Percentiles rank a stretch among this genome's conserved stretches.
Conservation (phyloP, 108 stramenopile genomes). For the Cyclotella kingstonii region DNA sequence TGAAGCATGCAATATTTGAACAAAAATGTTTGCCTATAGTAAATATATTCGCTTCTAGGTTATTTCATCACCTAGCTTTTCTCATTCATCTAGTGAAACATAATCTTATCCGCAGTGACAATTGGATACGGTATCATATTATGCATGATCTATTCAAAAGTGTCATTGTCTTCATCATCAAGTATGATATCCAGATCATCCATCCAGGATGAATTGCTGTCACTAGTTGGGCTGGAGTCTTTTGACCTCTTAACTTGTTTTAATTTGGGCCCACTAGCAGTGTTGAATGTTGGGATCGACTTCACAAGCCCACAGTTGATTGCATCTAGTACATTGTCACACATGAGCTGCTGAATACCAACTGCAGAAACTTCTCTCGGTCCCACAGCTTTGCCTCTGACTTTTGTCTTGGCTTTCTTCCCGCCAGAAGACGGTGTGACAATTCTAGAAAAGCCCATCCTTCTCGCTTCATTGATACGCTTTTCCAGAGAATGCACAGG, state of each 20-base stretch:
- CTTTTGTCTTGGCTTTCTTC: slow-evolving; percentile 15
- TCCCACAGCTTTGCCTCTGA: slow-evolving; percentile 5
- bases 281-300: slow-evolving; percentile 35
- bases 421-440: slow-evolving; percentile 47
- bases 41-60: too few relatives aligned
- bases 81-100: too few relatives aligned
- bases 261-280: slow-evolving; percentile 25
- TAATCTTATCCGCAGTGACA: too few relatives aligned
- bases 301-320: slow-evolving; percentile 58
- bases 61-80: too few relatives aligned
- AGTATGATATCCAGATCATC: slow-evolving; percentile 19
- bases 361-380: slow-evolving; percentile 28
- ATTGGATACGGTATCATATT: too few relatives aligned
- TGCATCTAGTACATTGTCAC: slow-evolving; percentile 61
- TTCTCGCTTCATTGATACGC: slow-evolving; percentile 68
- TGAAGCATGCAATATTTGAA: too few relatives aligned
- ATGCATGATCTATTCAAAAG: too few relatives aligned
- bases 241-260: slow-evolving; percentile 9
- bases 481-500: slow-evolving; percentile 74
- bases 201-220: slow-evolving; percentile 3
- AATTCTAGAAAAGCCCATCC: slow-evolving; percentile 82
- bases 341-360: slow-evolving; percentile 53
- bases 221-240: not conserved
- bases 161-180: slow-evolving; percentile 45
- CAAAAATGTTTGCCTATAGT: too few relatives aligned